These are phyloP conservation scores for Chytriomyces confervae DNA, from an alignment of 192 early-diverging fungal species.

Conservation along the genomic window DNA sequence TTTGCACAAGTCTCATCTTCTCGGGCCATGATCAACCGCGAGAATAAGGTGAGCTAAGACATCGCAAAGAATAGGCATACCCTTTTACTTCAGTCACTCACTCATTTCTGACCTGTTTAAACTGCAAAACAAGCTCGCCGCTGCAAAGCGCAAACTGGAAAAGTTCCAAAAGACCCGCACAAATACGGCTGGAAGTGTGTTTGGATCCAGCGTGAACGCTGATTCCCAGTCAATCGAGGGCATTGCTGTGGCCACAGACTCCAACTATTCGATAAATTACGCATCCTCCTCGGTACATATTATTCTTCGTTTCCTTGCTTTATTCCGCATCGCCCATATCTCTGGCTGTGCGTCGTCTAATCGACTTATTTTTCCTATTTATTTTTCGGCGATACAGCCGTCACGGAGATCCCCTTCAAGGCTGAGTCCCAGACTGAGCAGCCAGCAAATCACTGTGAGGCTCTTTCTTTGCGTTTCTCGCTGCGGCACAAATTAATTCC, in stretches of 20 bases:
- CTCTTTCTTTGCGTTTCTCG: not conserved
- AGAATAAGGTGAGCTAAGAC: constrained; percentile 7
- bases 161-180: constrained; percentile 29
- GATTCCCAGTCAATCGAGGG: not conserved
- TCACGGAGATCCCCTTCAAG: not conserved
- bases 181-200: not conserved
- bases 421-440: constrained; percentile 14
- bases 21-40: constrained; percentile 20
- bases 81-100: not conserved
- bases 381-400: not conserved
- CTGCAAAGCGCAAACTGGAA: constrained; percentile 34
- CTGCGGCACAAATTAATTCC: not conserved
- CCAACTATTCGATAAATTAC: not conserved
- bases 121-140: constrained; percentile 10
- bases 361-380: not conserved
- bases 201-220: not conserved
- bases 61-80: no score
- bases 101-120: not conserved
- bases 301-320: not conserved
- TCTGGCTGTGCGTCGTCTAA: no score
- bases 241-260: not conserved
- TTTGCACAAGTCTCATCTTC: no score
- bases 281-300: not conserved
- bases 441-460: not conserved
- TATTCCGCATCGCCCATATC: not conserved